These are phyloP conservation scores for Aspergillus sp. DNA, from an alignment of 2,329 filamentous ascomycete species.

Conservation along the genomic window DNA sequence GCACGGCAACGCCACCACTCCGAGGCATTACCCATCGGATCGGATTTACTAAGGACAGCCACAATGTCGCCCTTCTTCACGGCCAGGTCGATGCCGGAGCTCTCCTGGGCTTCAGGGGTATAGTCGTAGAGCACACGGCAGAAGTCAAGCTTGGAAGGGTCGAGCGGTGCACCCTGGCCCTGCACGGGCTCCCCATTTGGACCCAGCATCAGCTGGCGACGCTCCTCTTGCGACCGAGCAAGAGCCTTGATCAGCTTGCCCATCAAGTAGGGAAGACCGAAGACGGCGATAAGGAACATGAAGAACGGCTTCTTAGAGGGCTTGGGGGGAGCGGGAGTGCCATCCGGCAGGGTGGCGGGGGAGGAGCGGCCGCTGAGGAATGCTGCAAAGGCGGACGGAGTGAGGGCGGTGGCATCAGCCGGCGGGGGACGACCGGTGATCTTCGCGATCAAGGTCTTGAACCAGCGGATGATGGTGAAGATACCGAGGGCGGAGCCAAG, in stretches of 20 bases:
- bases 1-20: conserved; percentile 98
- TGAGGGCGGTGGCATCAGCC: conserved; percentile 82
- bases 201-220: conserved; percentile 54
- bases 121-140: conserved; percentile 95
- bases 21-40: conserved; percentile 85
- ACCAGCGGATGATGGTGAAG: conserved; percentile 93
- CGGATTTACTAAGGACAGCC: conserved; percentile 87
- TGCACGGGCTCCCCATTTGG: conserved; percentile 49
- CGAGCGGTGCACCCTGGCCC: conserved; percentile 56
- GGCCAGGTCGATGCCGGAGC: conserved; percentile 78
- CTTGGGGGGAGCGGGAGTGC: conserved; percentile 65
- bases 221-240: conserved; percentile 78
- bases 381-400: conserved; percentile 83
- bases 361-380: conserved; percentile 71
- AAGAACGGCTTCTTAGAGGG: conserved; percentile 94
- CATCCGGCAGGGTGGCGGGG: conserved; percentile 60
- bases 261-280: conserved; percentile 96
- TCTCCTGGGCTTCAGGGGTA: conserved; percentile 67
- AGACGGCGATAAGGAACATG: conserved; percentile 92
- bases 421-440: conserved; percentile 88
- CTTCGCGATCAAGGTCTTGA: conserved; percentile 87
- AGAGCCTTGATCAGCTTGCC: conserved; percentile 88
- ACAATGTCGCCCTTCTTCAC: conserved; percentile 96
- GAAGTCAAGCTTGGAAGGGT: conserved; percentile 92
- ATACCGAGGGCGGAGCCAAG: conserved; percentile 92